A percentile compares a stretch with the other conserved stretches of the same genome.
These are phyloP conservation scores for Leptodermis oblonga DNA, from an alignment of 257 asterid genomes.

Conservation along the genomic window DNA sequence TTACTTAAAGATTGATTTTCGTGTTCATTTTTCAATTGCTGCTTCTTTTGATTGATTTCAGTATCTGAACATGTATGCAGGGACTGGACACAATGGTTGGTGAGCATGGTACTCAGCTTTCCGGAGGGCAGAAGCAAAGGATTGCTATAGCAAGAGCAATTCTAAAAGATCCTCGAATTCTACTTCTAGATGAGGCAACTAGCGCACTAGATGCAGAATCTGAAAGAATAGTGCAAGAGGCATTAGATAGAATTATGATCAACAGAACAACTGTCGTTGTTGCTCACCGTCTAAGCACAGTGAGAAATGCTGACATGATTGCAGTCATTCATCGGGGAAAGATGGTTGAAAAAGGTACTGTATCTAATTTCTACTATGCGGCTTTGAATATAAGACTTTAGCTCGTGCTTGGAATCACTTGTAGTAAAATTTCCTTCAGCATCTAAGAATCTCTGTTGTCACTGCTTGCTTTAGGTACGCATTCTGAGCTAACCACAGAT, in stretches of 20 bases:
- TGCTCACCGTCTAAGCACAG: conserved; percentile 79
- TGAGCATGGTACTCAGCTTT: conserved; percentile 88
- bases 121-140: conserved; percentile 93
- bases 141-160: conserved; percentile 85
- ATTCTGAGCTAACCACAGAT: conserved; percentile 36
- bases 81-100: conserved; percentile 79
- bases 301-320: conserved; percentile 72
- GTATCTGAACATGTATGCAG: conserved; percentile 27
- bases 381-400: neutral
- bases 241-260: conserved; percentile 76
- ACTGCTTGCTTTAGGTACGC: conserved; percentile 39
- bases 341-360: conserved; percentile 67
- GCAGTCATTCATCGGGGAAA: conserved; percentile 79
- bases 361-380: neutral
- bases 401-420: neutral
- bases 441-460: neutral
- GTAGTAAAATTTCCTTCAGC: neutral
- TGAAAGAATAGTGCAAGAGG: conserved; percentile 81
- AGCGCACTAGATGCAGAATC: conserved; percentile 92
- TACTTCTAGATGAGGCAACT: conserved; percentile 85
- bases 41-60: neutral
- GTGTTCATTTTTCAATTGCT: neutral
- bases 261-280: conserved; percentile 78
- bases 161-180: conserved; percentile 65
- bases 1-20: no score